phyloP scores from a whole-genome alignment of 2,329 filamentous ascomycete genomes.

The Cercospora beticola region DNA sequence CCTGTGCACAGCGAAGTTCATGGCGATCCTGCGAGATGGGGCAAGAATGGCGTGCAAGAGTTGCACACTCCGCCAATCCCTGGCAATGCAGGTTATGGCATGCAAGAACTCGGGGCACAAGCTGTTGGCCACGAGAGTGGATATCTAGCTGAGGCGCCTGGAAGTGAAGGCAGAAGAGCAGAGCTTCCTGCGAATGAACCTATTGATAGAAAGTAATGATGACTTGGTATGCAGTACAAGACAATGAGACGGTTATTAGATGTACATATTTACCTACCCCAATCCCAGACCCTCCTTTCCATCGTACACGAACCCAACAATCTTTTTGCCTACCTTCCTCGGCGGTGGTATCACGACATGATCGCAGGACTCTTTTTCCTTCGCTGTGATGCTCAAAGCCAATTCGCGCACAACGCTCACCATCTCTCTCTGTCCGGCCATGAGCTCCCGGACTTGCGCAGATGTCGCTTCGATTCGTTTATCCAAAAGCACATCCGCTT shows the following conservation, averaged over 20 bases:
- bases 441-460: constrained; percentile 30
- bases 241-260: not conserved
- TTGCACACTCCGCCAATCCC: constrained; percentile 1
- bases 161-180: constrained; percentile 13
- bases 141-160: constrained; percentile 11
- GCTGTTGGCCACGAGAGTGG: constrained; percentile 12
- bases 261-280: not conserved
- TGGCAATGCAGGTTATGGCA: not conserved
- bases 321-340: constrained; percentile 34
- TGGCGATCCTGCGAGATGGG: constrained; percentile 13
- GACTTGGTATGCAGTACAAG: not conserved
- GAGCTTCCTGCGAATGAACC: constrained; percentile 9
- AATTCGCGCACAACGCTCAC: constrained; percentile 28
- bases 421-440: constrained; percentile 33
- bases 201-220: not conserved
- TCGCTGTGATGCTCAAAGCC: constrained; percentile 26
- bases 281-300: constrained; percentile 22
- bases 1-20: constrained; percentile 3
- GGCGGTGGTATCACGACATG: constrained; percentile 36
- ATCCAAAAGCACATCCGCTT: constrained; percentile 14
- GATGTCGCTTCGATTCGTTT: constrained; percentile 27
- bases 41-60: constrained; percentile 8
- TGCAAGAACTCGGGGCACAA: constrained; percentile 7
- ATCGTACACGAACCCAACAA: constrained; percentile 38
- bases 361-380: constrained; percentile 26